phyloP scores from a whole-genome alignment of 805 yeast genomes.

The Hanseniaspora pseudoguilliermondii region DNA sequence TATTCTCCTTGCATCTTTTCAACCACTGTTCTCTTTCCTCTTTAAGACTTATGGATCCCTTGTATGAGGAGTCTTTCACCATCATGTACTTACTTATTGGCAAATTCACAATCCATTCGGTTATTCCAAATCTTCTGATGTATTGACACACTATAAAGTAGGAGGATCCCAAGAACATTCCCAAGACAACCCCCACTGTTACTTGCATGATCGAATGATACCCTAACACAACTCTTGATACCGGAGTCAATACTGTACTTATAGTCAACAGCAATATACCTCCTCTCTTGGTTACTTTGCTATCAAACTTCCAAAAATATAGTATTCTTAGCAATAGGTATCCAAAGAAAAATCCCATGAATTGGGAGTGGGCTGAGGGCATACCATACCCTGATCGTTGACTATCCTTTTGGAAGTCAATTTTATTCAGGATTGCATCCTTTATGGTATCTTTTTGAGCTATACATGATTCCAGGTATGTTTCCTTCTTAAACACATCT shows the following conservation, averaged over 20 bases:
- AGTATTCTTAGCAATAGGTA: slow-evolving; percentile 38
- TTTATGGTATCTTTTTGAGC: background rate
- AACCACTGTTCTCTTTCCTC: slow-evolving; percentile 34
- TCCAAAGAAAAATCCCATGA: slow-evolving; percentile 73
- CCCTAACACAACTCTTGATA: slow-evolving; percentile 61
- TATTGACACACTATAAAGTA: slow-evolving; percentile 45
- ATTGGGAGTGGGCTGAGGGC: slow-evolving; percentile 96
- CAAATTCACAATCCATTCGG: slow-evolving; percentile 52
- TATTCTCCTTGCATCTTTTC: slow-evolving; percentile 16
- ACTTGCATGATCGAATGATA: slow-evolving; percentile 73
- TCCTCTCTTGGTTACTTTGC: slow-evolving; percentile 19
- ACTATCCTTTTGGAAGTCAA: slow-evolving; percentile 28
- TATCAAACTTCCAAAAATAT: slow-evolving; percentile 30
- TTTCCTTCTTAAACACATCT: background rate
- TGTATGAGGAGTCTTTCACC: slow-evolving; percentile 50
- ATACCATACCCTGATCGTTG: slow-evolving; percentile 66
- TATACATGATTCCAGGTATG: background rate
- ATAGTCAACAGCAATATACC: slow-evolving; percentile 25
- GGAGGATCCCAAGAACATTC: slow-evolving; percentile 42
- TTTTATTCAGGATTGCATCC: background rate
- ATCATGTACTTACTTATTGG: slow-evolving; percentile 38
- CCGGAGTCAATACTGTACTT: slow-evolving; percentile 36
- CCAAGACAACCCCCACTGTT: slow-evolving; percentile 54
- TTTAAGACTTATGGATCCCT: slow-evolving; percentile 34
- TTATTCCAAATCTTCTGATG: slow-evolving; percentile 53